Percentiles rank a stretch among this genome's conserved stretches.
Conservation (phyloP, 2,329 filamentous ascomycete genomes). For the Fusarium verticillioides region DNA sequence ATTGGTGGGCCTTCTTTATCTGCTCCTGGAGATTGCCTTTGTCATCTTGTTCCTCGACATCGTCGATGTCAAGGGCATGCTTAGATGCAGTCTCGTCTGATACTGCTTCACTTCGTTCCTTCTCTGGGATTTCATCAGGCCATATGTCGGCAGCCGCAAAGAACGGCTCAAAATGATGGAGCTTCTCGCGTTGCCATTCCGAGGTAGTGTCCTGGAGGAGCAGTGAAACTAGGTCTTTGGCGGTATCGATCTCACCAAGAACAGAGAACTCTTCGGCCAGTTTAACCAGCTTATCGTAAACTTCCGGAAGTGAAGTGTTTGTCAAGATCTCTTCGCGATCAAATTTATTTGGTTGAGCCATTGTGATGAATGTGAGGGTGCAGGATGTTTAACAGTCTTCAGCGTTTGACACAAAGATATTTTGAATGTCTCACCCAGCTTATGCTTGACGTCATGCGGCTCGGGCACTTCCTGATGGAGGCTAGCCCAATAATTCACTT, state of each 20-base stretch:
- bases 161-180: slow-evolving; percentile 15
- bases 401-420: not conserved
- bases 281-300: slow-evolving; percentile 16
- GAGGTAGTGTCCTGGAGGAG: slow-evolving; percentile 31
- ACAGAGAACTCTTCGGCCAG: slow-evolving; percentile 36
- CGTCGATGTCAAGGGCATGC: not conserved
- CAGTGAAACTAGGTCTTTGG: slow-evolving; percentile 25
- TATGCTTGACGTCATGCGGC: slow-evolving; percentile 6
- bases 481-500: not conserved
- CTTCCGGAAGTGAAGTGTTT: slow-evolving; percentile 1
- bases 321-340: slow-evolving; percentile 14
- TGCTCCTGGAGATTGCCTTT: not conserved
- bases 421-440: not conserved
- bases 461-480: not conserved
- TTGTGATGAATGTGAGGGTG: not conserved
- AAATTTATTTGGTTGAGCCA: slow-evolving; percentile 15
- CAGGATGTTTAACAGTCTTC: not conserved
- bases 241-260: slow-evolving; percentile 24
- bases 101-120: not conserved
- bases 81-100: not conserved
- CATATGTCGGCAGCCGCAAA: slow-evolving; percentile 29
- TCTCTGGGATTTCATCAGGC: slow-evolving; percentile 24
- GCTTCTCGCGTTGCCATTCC: slow-evolving; percentile 23
- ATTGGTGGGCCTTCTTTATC: not conserved
- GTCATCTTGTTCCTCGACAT: not conserved